Percentiles rank a stretch among this genome's conserved stretches.
Evolutionary conservation across 2,329 filamentous ascomycete genomes (phyloP).

Genomic region (Colletotrichum sp.): DNA sequence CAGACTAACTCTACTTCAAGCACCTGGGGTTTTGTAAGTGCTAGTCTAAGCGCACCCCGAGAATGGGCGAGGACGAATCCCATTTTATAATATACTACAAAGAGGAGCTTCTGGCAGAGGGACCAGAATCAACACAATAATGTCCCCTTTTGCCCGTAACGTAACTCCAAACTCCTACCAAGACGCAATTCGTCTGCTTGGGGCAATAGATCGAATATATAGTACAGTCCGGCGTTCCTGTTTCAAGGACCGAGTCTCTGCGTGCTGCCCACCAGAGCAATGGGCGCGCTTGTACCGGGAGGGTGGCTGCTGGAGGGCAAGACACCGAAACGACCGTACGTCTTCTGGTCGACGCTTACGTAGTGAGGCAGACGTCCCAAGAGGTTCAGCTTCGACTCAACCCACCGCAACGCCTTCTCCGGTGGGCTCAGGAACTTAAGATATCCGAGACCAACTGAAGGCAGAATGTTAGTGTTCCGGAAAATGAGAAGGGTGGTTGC

Average conservation of each 20-base stretch:
- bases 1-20: neutral
- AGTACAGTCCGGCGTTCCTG: neutral
- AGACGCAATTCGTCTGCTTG: neutral
- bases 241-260: conserved; percentile 73
- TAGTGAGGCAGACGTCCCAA: conserved; percentile 87
- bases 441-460: conserved; percentile 80
- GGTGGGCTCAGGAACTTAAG: conserved; percentile 89
- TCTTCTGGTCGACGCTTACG: conserved; percentile 94
- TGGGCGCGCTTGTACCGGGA: conserved; percentile 47
- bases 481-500: neutral
- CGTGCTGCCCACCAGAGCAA: conserved; percentile 67
- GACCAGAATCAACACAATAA: neutral
- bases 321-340: conserved; percentile 89
- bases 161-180: conserved; percentile 14
- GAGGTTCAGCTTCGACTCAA: conserved; percentile 88
- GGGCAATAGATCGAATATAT: neutral
- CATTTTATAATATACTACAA: neutral
- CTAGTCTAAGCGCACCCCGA: neutral
- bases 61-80: neutral
- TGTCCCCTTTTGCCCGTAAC: neutral
- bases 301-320: conserved; percentile 64
- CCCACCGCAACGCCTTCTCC: conserved; percentile 84
- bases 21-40: neutral
- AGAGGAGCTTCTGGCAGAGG: neutral
- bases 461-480: neutral